A percentile compares a stretch with the other conserved stretches of the same genome.
Conservation (phyloP, 352 stramenopile species). For the Pythium brassicae region DNA sequence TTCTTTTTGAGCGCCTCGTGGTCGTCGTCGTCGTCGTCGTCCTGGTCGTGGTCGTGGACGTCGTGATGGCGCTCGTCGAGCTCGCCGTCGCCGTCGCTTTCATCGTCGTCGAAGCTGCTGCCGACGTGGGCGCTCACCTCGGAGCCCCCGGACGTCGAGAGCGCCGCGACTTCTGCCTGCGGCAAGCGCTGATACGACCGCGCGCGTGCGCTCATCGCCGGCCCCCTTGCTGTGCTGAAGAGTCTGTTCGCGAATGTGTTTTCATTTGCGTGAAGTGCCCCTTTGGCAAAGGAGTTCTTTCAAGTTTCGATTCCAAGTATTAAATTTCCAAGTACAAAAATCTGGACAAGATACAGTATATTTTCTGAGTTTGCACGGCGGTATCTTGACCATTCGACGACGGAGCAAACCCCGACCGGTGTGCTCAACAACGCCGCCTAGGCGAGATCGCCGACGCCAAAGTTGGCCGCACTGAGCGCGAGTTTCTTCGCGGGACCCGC, state of each 20-base stretch:
- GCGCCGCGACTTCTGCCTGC: constrained; percentile 21
- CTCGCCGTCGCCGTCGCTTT: constrained; percentile 8
- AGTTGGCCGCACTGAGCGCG: constrained; percentile 2
- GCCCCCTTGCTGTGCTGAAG: neutral
- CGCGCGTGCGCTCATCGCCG: constrained; percentile 9
- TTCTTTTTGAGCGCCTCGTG: constrained; percentile 26
- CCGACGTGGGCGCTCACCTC: constrained; percentile 17
- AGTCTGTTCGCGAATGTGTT: too few relatives aligned
- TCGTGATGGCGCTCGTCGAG: constrained; percentile 30
- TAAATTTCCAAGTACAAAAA: too few relatives aligned
- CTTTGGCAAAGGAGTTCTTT: too few relatives aligned
- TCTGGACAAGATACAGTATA: too few relatives aligned
- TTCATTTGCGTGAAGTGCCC: too few relatives aligned
- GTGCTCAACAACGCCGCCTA: too few relatives aligned
- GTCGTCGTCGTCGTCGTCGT: constrained; percentile 23
- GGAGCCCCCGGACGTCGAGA: constrained; percentile 6
- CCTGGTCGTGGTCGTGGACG: constrained; percentile 26
- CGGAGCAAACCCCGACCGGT: too few relatives aligned
- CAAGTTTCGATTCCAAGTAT: too few relatives aligned
- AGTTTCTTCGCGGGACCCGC: constrained; percentile 1
- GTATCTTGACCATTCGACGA: too few relatives aligned
- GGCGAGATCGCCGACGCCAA: constrained; percentile 1
- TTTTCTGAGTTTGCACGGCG: too few relatives aligned
- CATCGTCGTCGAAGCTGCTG: constrained; percentile 30
- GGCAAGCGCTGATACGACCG: constrained; percentile 48